A percentile compares a stretch with the other conserved stretches of the same genome.
phyloP scores from a whole-genome alignment of 805 yeast genomes.

The Starmerella vaccinii region DNA sequence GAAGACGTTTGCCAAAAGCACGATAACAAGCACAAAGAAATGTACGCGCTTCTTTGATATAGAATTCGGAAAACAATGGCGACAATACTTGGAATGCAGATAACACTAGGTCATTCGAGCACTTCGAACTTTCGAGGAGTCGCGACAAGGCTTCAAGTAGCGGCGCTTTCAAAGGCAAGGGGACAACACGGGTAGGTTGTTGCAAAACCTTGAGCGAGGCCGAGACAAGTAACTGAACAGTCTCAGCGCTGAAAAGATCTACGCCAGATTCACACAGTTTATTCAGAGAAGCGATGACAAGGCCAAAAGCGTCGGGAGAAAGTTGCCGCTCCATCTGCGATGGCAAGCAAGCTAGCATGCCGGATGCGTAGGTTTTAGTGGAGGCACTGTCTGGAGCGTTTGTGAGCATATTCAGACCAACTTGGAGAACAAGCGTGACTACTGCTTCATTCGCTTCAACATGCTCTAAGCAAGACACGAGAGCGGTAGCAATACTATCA shows the following conservation, averaged over 20 bases:
- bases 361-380: background rate
- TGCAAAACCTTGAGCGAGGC: slow-evolving; percentile 54
- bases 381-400: background rate
- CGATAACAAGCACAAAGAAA: slow-evolving; percentile 50
- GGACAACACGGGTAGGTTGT: slow-evolving; percentile 45
- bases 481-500: slow-evolving; percentile 43
- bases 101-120: slow-evolving; percentile 18
- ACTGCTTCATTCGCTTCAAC: slow-evolving; percentile 59
- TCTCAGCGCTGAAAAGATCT: slow-evolving; percentile 45
- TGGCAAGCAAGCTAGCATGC: slow-evolving; percentile 7
- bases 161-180: slow-evolving; percentile 43
- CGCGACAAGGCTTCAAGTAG: slow-evolving; percentile 48
- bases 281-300: slow-evolving; percentile 22
- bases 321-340: slow-evolving; percentile 15
- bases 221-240: slow-evolving; percentile 43
- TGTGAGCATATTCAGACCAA: slow-evolving; percentile 22
- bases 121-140: slow-evolving; percentile 37
- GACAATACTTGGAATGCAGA: slow-evolving; percentile 41
- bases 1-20: slow-evolving; percentile 44
- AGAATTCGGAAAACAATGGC: slow-evolving; percentile 47
- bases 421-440: slow-evolving; percentile 49
- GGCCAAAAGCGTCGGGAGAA: slow-evolving; percentile 12
- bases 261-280: slow-evolving; percentile 45
- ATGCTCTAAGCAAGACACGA: slow-evolving; percentile 46
- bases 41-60: slow-evolving; percentile 52